These are phyloP conservation scores for Sarocladium strictum DNA, from an alignment of 2,329 filamentous ascomycete genomes.

Conservation along the genomic window DNA sequence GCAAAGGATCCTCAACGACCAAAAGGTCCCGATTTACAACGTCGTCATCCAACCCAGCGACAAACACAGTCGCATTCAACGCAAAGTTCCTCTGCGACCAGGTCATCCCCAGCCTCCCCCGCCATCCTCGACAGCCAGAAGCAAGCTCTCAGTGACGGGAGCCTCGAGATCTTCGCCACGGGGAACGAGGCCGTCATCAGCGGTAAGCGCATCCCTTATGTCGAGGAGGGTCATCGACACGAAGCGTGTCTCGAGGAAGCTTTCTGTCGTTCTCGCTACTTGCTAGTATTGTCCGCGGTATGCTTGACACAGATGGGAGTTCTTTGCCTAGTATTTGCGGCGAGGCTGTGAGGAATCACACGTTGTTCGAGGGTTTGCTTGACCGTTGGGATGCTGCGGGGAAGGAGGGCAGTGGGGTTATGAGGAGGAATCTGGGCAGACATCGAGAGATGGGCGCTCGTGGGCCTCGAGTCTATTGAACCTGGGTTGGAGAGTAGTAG, in stretches of 20 bases:
- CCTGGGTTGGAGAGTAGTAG: too few species aligned
- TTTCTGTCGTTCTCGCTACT: conserved; percentile 33
- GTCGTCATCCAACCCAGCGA: too few species aligned
- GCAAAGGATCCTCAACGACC: too few species aligned
- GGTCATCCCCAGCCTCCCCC: conserved; percentile 33
- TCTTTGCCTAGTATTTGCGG: conserved; percentile 28
- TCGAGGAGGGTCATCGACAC: conserved; percentile 36
- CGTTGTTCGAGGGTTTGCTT: conserved; percentile 30
- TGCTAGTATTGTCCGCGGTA: conserved; percentile 29
- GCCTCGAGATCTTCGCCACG: conserved; percentile 32
- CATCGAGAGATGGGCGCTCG: background rate
- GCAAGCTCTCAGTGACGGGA: conserved; percentile 29
- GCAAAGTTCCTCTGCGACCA: conserved; percentile 30
- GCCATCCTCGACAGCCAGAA: conserved; percentile 31
- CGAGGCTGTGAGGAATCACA: conserved; percentile 32
- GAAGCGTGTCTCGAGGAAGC: conserved; percentile 26
- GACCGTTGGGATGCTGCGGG: conserved; percentile 25
- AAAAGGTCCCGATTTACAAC: too few species aligned
- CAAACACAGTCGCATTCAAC: too few species aligned
- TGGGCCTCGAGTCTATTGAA: conserved; percentile 5
- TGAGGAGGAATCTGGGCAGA: background rate
- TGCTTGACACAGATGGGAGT: conserved; percentile 22
- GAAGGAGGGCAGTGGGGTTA: background rate
- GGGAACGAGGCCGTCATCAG: conserved; percentile 36
- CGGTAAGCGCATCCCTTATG: conserved; percentile 36